Conservation (phyloP, 495 filamentous ascomycete genomes). For the Xylaria flabelliformis region DNA sequence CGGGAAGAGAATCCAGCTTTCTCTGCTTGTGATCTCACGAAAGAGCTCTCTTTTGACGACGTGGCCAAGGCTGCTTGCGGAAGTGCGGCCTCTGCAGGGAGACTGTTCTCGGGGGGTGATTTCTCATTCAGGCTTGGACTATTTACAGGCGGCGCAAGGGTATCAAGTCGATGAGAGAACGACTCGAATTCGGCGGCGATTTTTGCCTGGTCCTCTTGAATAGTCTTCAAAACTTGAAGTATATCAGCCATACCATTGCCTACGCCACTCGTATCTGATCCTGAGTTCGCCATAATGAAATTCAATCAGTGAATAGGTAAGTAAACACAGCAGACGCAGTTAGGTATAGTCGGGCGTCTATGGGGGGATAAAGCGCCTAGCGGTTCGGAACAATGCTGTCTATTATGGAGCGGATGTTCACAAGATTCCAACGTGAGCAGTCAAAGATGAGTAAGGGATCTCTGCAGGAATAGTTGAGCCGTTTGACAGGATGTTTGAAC, state of each 20-base stretch:
- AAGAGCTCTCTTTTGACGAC: constrained; percentile 31
- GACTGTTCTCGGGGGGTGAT: constrained; percentile 25
- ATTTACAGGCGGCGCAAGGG: constrained; percentile 54
- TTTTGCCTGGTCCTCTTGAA: constrained; percentile 63
- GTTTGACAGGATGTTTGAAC: constrained; percentile 14
- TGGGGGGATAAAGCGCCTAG: background rate
- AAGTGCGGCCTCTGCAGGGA: constrained; percentile 20
- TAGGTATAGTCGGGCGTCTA: background rate
- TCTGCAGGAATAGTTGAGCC: background rate
- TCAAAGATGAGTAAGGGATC: background rate
- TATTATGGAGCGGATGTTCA: constrained; percentile 2
- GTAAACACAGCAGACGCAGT: constrained; percentile 2
- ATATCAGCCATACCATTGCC: constrained; percentile 56
- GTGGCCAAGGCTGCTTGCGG: constrained; percentile 26
- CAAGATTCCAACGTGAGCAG: background rate
- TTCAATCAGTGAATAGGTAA: constrained; percentile 16
- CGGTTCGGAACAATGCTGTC: background rate
- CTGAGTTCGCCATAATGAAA: constrained; percentile 38
- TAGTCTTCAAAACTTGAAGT: constrained; percentile 55
- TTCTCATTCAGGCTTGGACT: constrained; percentile 31
- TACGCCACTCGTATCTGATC: constrained; percentile 27
- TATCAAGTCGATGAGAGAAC: constrained; percentile 70
- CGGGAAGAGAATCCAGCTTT: constrained; percentile 59
- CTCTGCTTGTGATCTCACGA: constrained; percentile 32
- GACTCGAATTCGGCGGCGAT: constrained; percentile 68